phyloP scores from a whole-genome alignment of 2,329 filamentous ascomycete species.

The Aspergillus thermomutatus region DNA sequence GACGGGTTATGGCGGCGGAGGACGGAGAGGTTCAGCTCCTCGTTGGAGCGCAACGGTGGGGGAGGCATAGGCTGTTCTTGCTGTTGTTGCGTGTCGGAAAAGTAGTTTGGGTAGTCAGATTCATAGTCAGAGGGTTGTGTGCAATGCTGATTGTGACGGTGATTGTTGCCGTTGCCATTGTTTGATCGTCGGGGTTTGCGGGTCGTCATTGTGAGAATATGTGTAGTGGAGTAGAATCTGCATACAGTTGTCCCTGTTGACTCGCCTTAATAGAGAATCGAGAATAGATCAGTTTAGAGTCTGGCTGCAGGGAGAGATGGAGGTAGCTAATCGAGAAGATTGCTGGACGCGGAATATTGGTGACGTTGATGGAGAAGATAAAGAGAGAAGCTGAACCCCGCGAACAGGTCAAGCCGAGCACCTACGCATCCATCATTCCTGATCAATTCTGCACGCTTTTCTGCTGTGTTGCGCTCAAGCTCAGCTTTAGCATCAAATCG shows the following conservation, averaged over 20 bases:
- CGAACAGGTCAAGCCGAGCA: not conserved
- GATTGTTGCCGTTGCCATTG: conserved; percentile 20
- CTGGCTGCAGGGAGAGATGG: not conserved
- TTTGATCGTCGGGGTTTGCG: conserved; percentile 33
- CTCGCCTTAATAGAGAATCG: not conserved
- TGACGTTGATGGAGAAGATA: not conserved
- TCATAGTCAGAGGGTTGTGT: conserved; percentile 57
- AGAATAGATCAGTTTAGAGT: not conserved
- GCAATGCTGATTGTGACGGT: conserved; percentile 14
- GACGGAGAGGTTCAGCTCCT: conserved; percentile 82
- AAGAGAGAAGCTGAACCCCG: not conserved
- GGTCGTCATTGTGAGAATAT: conserved; percentile 24
- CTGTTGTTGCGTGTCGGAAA: conserved; percentile 33
- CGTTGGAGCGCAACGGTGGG: conserved; percentile 63
- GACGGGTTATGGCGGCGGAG: conserved; percentile 76
- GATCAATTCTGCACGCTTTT: not conserved
- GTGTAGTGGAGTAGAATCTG: not conserved
- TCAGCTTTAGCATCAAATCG: not conserved
- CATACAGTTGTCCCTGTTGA: not conserved
- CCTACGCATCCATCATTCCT: not conserved
- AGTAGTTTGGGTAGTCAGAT: conserved; percentile 57
- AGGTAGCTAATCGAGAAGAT: not conserved
- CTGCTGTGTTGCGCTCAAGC: not conserved
- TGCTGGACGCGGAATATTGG: not conserved
- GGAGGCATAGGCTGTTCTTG: conserved; percentile 36